Percentiles rank a stretch among this genome's conserved stretches.
Evolutionary conservation across 768 basidiomycete species (phyloP).

Genomic region (Rhodotorula taiwanensis): DNA sequence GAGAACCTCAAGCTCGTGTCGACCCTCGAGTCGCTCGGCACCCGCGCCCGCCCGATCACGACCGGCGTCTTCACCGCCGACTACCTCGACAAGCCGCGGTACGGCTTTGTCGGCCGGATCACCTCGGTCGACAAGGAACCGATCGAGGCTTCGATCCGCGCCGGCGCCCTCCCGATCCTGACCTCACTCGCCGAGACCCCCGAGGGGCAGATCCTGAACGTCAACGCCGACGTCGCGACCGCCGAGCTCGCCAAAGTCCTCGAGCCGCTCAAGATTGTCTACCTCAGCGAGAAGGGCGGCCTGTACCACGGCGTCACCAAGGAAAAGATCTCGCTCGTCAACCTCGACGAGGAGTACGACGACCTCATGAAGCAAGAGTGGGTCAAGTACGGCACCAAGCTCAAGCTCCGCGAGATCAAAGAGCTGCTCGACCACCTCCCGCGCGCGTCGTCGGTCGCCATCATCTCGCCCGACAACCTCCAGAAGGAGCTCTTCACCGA

Average conservation of each 20-base stretch:
- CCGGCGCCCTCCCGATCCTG: conserved; percentile 90
- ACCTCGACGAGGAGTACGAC: conserved; percentile 97
- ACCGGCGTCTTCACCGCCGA: conserved; percentile 97
- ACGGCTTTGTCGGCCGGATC: conserved; percentile 91
- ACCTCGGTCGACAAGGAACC: conserved; percentile 92
- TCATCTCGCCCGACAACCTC: conserved; percentile 83
- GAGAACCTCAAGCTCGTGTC: conserved; percentile 92
- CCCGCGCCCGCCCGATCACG: conserved; percentile 93
- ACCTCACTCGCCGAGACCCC: conserved; percentile 88
- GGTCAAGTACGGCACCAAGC: conserved; percentile 98
- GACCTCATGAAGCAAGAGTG: conserved; percentile 94
- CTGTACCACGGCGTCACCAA: conserved; percentile 95
- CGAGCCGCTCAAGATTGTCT: conserved; percentile 97
- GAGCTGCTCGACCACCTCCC: conserved; percentile 96
- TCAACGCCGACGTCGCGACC: conserved; percentile 97
- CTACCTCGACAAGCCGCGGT: conserved; percentile 89
- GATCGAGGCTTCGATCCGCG: conserved; percentile 90
- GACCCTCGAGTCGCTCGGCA: conserved; percentile 87
- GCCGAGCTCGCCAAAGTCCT: conserved; percentile 96
- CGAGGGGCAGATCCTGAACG: conserved; percentile 97
- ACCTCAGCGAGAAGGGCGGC: conserved; percentile 96
- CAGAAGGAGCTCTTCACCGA: conserved; percentile 99
- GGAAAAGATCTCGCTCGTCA: conserved; percentile 92
- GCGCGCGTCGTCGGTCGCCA: conserved; percentile 93
- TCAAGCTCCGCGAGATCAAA: conserved; percentile 98